phyloP scores from a whole-genome alignment of 2,329 filamentous ascomycete genomes.

The Exophiala sp. region DNA sequence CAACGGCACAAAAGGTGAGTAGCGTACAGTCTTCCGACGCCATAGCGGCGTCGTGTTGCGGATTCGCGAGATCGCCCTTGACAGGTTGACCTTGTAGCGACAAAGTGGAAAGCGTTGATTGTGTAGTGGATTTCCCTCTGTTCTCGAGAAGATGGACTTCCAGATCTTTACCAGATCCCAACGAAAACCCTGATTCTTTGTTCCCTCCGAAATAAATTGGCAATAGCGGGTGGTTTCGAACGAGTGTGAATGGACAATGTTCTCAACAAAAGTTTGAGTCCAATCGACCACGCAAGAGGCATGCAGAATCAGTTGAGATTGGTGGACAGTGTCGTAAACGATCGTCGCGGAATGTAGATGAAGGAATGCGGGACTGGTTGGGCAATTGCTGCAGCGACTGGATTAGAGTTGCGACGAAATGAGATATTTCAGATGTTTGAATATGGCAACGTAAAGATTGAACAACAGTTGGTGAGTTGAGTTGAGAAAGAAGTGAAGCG shows the following conservation, averaged over 20 bases:
- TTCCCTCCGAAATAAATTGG: too few species aligned
- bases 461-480: conserved; percentile 14
- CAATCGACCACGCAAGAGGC: background rate
- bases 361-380: conserved; percentile 19
- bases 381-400: background rate
- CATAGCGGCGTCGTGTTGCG: conserved; percentile 4
- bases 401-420: conserved; percentile 1
- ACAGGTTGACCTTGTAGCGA: too few species aligned
- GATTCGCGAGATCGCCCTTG: too few species aligned
- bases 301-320: conserved; percentile 1
- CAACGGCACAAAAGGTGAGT: background rate
- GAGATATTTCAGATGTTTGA: conserved; percentile 4
- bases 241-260: background rate
- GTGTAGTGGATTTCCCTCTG: background rate
- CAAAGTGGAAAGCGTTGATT: background rate
- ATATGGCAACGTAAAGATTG: conserved; percentile 11
- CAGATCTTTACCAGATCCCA: too few species aligned
- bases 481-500: background rate
- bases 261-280: too few species aligned
- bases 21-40: conserved; percentile 7
- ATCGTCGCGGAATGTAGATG: conserved; percentile 16
- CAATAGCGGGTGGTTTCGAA: background rate
- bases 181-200: too few species aligned
- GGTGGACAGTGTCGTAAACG: conserved; percentile 6
- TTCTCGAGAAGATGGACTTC: too few species aligned